Conservation (phyloP, 306 rosid species). For the Lablab purpureus region DNA sequence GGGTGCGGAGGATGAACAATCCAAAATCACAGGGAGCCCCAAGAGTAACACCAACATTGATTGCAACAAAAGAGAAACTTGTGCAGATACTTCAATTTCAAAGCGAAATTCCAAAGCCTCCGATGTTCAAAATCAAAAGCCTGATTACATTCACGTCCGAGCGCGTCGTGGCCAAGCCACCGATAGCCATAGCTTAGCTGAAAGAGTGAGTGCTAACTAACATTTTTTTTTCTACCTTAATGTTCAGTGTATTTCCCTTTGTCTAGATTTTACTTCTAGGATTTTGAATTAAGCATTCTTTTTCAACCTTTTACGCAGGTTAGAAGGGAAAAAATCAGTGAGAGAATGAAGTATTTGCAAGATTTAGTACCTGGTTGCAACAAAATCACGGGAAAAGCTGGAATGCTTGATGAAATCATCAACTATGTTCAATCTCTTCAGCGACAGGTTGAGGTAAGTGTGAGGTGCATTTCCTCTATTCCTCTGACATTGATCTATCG, state of each 20-base stretch:
- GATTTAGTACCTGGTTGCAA: constrained; percentile 98
- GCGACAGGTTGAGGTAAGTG: constrained; percentile 83
- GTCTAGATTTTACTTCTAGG: neutral
- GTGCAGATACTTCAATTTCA: constrained; percentile 63
- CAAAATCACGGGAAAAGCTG: constrained; percentile 95
- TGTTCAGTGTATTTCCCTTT: neutral
- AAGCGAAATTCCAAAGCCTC: constrained; percentile 61
- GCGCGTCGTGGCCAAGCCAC: constrained; percentile 99
- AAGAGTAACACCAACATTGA: constrained; percentile 41
- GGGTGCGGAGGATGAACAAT: constrained; percentile 72
- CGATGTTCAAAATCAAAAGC: constrained; percentile 80
- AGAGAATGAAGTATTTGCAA: constrained; percentile 94
- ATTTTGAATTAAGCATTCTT: neutral
- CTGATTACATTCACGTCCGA: constrained; percentile 89
- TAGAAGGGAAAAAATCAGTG: constrained; percentile 94
- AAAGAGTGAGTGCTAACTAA: constrained; percentile 69
- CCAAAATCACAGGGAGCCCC: constrained; percentile 66
- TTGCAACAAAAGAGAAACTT: constrained; percentile 54
- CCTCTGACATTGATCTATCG: neutral
- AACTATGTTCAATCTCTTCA: constrained; percentile 98
- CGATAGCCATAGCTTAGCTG: constrained; percentile 97
- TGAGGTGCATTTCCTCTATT: constrained; percentile 29
- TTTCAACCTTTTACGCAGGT: constrained; percentile 57
- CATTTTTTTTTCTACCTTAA: neutral
- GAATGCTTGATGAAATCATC: constrained; percentile 98